Evolutionary conservation across 1,284 basidiomycete genomes (phyloP).

Genomic region (Sanghuangporus baumii): DNA sequence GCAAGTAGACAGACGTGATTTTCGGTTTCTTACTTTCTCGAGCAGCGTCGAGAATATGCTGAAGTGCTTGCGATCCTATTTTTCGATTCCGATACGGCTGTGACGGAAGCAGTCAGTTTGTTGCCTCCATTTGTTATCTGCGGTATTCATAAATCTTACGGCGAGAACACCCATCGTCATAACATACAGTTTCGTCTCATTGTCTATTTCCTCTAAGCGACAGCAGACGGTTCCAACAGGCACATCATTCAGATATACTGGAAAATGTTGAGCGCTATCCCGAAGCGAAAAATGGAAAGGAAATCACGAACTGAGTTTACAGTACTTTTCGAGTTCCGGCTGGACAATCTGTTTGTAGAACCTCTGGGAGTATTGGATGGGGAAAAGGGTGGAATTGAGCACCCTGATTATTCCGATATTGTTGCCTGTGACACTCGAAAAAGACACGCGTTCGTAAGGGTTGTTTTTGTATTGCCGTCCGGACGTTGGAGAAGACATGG

Average conservation of each 20-base stretch:
- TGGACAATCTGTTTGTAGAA: slow-evolving; percentile 71
- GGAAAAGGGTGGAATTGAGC: slow-evolving; percentile 74
- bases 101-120: slow-evolving; percentile 7
- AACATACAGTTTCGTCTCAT: slow-evolving; percentile 56
- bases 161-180: slow-evolving; percentile 84
- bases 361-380: slow-evolving; percentile 76
- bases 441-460: slow-evolving; percentile 45
- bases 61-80: slow-evolving; percentile 62
- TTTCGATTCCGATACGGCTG: slow-evolving; percentile 75
- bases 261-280: background rate
- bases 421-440: slow-evolving; percentile 68
- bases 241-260: slow-evolving; percentile 83
- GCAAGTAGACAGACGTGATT: slow-evolving; percentile 67
- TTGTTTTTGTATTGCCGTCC: slow-evolving; percentile 3
- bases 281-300: background rate
- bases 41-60: slow-evolving; percentile 60
- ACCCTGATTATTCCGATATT: slow-evolving; percentile 79
- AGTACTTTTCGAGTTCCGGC: slow-evolving; percentile 71
- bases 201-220: slow-evolving; percentile 60
- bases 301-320: slow-evolving; percentile 58
- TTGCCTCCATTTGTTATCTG: slow-evolving; percentile 1
- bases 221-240: slow-evolving; percentile 81
- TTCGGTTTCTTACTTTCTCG: slow-evolving; percentile 48
- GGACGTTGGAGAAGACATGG: background rate
- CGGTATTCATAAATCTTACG: slow-evolving; percentile 38